Conservation (phyloP, 1,284 basidiomycete species). For the Coriolopsis trogii region DNA sequence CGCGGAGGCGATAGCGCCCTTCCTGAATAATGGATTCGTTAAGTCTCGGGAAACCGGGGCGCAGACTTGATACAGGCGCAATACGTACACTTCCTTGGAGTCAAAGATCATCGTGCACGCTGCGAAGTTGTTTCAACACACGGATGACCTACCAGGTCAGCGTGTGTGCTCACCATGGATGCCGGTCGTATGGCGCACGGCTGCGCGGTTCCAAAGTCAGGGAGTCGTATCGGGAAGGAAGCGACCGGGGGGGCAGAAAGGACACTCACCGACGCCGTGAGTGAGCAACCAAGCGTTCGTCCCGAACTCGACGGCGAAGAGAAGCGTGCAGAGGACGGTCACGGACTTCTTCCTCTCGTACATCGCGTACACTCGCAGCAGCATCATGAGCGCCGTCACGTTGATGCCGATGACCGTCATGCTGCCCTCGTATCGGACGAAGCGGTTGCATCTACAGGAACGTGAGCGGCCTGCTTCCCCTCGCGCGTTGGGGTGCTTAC, state of each 20-base stretch:
- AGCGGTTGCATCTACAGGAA: constrained; percentile 44
- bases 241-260: too few species aligned
- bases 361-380: constrained; percentile 52
- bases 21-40: constrained; percentile 4
- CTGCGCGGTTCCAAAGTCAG: not conserved
- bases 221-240: not conserved
- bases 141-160: not conserved
- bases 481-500: too few species aligned
- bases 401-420: constrained; percentile 53
- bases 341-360: constrained; percentile 42
- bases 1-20: constrained; percentile 40
- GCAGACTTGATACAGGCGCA: constrained; percentile 5
- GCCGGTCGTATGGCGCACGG: not conserved
- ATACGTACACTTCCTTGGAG: constrained; percentile 34
- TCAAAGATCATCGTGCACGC: constrained; percentile 61
- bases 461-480: not conserved
- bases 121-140: constrained; percentile 18
- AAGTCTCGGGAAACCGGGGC: not conserved
- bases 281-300: constrained; percentile 54
- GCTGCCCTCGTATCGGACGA: constrained; percentile 53
- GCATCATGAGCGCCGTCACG: constrained; percentile 57
- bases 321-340: constrained; percentile 37
- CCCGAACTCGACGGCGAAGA: constrained; percentile 46
- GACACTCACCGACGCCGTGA: constrained; percentile 22
- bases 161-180: not conserved